Evolutionary conservation across 495 filamentous ascomycete genomes (phyloP), one percentile per base, ranked within the genome.

Genomic region (Poronia punctata): DNA sequence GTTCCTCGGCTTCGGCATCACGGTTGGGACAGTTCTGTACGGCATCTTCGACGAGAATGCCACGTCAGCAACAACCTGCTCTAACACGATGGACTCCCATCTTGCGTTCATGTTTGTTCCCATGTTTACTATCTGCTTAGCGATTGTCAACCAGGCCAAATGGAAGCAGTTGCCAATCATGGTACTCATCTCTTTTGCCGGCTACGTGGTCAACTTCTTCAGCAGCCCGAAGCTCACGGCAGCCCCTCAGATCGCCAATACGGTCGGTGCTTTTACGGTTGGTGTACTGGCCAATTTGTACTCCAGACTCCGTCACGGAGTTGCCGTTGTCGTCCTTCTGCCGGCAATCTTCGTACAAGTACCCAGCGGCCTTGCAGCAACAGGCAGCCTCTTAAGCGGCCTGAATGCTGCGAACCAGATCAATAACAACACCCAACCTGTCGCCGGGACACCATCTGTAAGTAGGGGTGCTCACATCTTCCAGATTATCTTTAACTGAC

Each of bases 1-100:
- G 2, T 94, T 96, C 61, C 80, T 97, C 6, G 90, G 90, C n/a
- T 96, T 90, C 52, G 92, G 90, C 5, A 95, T 97, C 50, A 96
- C 92, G 4, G 86, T 97, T 24, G 90, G 90, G 18, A 90, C 90
- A 0, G 84, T 84, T 2, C 70, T 97, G 6, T 95, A 93, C 52
- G 92, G 90, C 14, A 68, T 88, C 15, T 70, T 95, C 39, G 86
- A 94, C 60, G 26, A 67, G 3, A 67, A 84, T 20, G 90, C 90
- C 10, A 80, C 83, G 2, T 83, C 79, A 11, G 76, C 66, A 1
- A 85, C 87, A 7, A 80, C 70, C 15, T 95, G 89, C 61, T 67
- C 61, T 2, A 72, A 82, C 12, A 76, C 80, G 4, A 74, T 81
- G 17, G 56, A 70, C 3, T 72, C 72, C 15, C 64, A 78, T 46